Conservation (phyloP, 805 yeast species). For the Kuraishia cidri region DNA sequence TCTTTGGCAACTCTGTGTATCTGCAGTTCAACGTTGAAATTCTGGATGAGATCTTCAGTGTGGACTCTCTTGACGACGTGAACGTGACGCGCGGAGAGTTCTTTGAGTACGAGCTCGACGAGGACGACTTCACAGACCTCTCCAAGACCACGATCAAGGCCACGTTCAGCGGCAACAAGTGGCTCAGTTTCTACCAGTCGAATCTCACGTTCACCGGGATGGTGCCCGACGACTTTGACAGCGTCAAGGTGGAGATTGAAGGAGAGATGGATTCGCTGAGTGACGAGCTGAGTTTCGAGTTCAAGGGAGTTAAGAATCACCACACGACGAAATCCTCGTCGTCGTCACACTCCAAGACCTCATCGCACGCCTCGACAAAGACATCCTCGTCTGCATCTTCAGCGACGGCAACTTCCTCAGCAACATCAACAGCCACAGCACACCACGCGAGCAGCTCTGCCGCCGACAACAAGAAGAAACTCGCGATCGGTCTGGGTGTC, state of each 20-base stretch:
- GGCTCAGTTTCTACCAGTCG: conserved; percentile 57
- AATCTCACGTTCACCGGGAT: conserved; percentile 65
- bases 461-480: conserved; percentile 31
- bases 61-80: conserved; percentile 38
- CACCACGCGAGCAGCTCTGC: conserved; percentile 5
- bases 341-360: conserved; percentile 15
- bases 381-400: conserved; percentile 18
- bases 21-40: conserved; percentile 50
- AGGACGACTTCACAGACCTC: conserved; percentile 48
- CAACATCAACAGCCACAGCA: conserved; percentile 19
- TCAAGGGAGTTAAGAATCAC: conserved; percentile 37
- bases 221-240: conserved; percentile 43
- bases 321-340: conserved; percentile 13
- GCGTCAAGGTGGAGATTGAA: conserved; percentile 31
- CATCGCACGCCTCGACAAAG: conserved; percentile 15
- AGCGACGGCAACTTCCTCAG: conserved; percentile 14
- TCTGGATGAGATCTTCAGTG: conserved; percentile 45
- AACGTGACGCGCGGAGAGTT: conserved; percentile 62
- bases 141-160: conserved; percentile 39
- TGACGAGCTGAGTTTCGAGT: conserved; percentile 35
- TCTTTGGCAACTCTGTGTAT: conserved; percentile 49
- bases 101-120: conserved; percentile 46
- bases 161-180: conserved; percentile 29
- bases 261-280: conserved; percentile 21
- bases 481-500: conserved; percentile 92